Evolutionary conservation across 1,139 yeast genomes (phyloP).

Genomic region (Suhomyces bokatorum): DNA sequence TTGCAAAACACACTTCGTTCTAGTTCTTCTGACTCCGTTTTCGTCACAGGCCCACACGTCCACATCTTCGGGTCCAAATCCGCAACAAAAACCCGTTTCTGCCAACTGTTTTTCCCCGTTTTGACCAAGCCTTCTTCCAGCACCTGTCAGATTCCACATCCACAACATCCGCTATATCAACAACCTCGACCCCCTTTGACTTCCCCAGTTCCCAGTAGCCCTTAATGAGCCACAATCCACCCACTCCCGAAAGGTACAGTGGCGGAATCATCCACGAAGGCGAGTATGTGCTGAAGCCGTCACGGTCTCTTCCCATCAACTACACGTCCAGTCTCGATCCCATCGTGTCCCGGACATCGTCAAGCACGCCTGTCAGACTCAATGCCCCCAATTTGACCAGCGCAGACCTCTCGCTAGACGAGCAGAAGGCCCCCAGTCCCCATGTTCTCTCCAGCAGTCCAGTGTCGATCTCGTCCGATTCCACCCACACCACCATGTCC

Average conservation of each 20-base stretch:
- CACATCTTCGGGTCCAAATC: background rate
- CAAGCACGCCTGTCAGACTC: conserved; percentile 23
- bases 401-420: conserved; percentile 6
- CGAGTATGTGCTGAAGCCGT: conserved; percentile 29
- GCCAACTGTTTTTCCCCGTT: background rate
- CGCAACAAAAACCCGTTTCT: background rate
- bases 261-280: conserved; percentile 35
- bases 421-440: background rate
- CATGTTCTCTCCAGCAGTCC: conserved; percentile 4
- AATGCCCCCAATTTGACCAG: conserved; percentile 21
- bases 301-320: conserved; percentile 33
- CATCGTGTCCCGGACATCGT: conserved; percentile 10
- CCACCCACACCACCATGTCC: conserved; percentile 1
- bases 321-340: conserved; percentile 22
- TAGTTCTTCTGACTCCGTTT: background rate
- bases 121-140: no score
- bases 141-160: background rate
- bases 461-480: conserved; percentile 3
- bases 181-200: background rate
- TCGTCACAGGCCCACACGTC: background rate
- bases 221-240: background rate
- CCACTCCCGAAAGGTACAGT: conserved; percentile 6
- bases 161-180: no score
- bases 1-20: background rate
- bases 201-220: background rate